Evolutionary conservation across 257 asterid species (phyloP), one percentile per base, ranked within the genome.

Genomic region (Anisodus acutangulus): DNA sequence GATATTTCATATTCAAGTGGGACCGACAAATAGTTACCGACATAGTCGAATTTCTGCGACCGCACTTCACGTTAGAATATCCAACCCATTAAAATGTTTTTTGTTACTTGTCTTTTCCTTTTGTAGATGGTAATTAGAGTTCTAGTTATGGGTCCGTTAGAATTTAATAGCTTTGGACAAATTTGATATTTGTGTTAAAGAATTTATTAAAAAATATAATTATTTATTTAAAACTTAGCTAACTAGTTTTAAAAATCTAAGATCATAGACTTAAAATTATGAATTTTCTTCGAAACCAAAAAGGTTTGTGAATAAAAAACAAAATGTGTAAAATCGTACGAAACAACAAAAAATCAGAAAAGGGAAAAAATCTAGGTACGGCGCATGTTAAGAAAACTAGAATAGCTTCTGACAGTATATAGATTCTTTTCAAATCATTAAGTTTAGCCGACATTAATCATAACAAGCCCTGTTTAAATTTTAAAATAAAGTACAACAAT

Each of bases 311-410:
- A 22, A 22, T 22, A 22, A 22, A 22, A 22, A 22, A 22, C 26
- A 0, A 22, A 22, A 22, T 22, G 26, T 22, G 26, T 22, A 22
- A 22, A 22, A 22, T 22, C 26, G 26, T 22, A 22, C 26, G 26
- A 49, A 67, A 37, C 15, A 19, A 67, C n/a, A 35, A 13, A 3
- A 67, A 45, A 45, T 45, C 51, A 45, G 51, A 45, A 16, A 4
- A 13, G 22, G 76, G 0, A 3, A 15, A 67, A 67, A 13, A 37
- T 37, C 3, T 9, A 37, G 76, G 76, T 15, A 19, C 76, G 51
- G 51, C 76, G 76, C 76, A 68, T 68, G 76, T 37, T 37, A 67
- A 67, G 76, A 67, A 67, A 67, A 67, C 43, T 5, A 31, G 16
- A 67, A 67, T 35, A 66, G 10, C 41, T 66, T 35, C 2, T 26